Percentiles rank a stretch among this genome's conserved stretches.
Evolutionary conservation across 2,329 filamentous ascomycete genomes (phyloP).

Genomic region (Diplodia scrobiculata): DNA sequence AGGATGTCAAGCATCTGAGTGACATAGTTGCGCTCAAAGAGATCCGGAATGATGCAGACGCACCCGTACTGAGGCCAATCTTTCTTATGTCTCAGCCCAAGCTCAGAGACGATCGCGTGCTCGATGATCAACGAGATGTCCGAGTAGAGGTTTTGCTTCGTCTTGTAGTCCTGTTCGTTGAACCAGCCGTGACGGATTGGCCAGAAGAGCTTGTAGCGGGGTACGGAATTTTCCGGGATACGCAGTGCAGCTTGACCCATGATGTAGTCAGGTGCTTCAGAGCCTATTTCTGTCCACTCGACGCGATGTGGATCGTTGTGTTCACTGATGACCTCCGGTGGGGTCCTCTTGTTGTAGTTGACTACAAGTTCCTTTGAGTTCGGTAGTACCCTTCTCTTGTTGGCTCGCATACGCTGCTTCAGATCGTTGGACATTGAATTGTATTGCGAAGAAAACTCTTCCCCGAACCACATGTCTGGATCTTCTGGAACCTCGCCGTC

Average conservation of each 20-base stretch:
- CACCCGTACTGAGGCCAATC: constrained; percentile 91
- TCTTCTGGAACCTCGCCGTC: constrained; percentile 63
- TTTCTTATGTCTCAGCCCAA: constrained; percentile 74
- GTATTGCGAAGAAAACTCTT: constrained; percentile 69
- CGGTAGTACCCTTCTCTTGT: constrained; percentile 93
- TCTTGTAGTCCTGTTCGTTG: constrained; percentile 85
- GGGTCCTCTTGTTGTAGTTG: constrained; percentile 85
- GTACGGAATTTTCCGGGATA: constrained; percentile 84
- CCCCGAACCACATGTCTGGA: constrained; percentile 80
- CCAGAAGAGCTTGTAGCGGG: constrained; percentile 91
- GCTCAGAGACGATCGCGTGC: constrained; percentile 80
- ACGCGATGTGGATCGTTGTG: constrained; percentile 94
- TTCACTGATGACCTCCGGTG: constrained; percentile 83
- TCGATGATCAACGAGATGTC: constrained; percentile 88
- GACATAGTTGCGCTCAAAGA: constrained; percentile 94
- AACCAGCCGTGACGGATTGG: constrained; percentile 83
- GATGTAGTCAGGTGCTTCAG: constrained; percentile 72
- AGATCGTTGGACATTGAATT: constrained; percentile 81
- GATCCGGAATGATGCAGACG: constrained; percentile 93
- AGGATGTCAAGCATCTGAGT: constrained; percentile 80
- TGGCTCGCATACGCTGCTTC: constrained; percentile 84
- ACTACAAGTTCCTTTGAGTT: constrained; percentile 95
- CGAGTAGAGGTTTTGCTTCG: constrained; percentile 76
- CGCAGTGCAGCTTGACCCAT: constrained; percentile 80
- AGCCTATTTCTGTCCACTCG: constrained; percentile 86